phyloP scores from a whole-genome alignment of 148 eudicot species.

The Camellia lanceoleosa region DNA sequence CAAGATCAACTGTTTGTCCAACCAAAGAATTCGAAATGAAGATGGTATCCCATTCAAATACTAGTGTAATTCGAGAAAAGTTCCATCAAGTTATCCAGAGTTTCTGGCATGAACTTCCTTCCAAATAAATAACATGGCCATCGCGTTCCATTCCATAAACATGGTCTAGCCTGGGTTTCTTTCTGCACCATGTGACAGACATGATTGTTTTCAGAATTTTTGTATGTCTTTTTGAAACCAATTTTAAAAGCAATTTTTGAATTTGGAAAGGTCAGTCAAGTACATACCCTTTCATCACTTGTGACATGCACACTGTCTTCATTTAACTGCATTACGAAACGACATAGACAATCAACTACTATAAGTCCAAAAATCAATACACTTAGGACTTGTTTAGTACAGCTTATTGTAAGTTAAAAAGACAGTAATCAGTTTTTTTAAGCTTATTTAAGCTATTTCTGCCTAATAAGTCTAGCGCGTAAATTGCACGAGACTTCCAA shows the following conservation, averaged over 20 bases:
- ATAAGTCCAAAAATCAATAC: constrained; percentile 2
- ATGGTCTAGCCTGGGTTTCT: constrained; percentile 44
- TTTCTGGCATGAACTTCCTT: constrained; percentile 82
- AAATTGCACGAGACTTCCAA: too few relatives aligned
- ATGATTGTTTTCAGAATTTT: background rate
- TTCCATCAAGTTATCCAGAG: constrained; percentile 55
- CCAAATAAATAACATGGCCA: constrained; percentile 89
- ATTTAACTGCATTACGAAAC: constrained; percentile 63
- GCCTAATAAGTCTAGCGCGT: too few relatives aligned
- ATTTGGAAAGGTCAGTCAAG: constrained; percentile 1
- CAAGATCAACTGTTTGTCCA: constrained; percentile 15
- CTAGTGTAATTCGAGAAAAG: constrained; percentile 74
- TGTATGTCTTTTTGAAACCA: background rate
- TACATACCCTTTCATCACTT: constrained; percentile 63
- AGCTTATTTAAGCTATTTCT: too few relatives aligned
- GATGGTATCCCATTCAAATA: constrained; percentile 23
- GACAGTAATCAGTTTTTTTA: too few relatives aligned
- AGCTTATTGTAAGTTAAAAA: too few relatives aligned
- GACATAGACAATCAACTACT: constrained; percentile 11
- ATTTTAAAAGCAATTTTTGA: background rate
- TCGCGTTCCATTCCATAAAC: constrained; percentile 82
- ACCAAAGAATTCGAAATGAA: constrained; percentile 29
- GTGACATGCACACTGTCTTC: constrained; percentile 70
- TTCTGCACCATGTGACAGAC: constrained; percentile 39
- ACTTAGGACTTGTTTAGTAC: too few relatives aligned